Base-by-base conservation (phyloP, 2,329 filamentous ascomycete species). In the Endocalyx cinctus region DNA sequence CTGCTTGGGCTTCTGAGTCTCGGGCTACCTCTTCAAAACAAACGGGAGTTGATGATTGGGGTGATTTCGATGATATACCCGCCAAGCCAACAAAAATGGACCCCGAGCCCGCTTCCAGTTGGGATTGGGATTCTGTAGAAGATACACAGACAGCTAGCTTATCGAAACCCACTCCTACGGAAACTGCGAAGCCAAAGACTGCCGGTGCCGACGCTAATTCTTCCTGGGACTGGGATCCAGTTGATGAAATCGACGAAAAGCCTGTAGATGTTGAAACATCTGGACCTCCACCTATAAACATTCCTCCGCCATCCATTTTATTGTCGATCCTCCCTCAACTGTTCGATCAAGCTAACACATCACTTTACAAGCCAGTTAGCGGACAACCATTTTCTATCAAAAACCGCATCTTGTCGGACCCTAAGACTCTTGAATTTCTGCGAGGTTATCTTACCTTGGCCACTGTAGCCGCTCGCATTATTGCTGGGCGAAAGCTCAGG, bases 241-340 rank as follows among this genome's bases (percentile, higher is more conserved):
- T 59, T 26, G 64, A 66, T 25, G 45, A 45, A 10, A 46, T 57
- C 27, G 39, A 40, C 10, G 34, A 55, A 31, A 39, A 52, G 17
- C 33, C 42, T 22, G 25, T 32, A 20, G 35, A 41, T 27, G 31
- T 37, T 18, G 30, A 42, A 47, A 47, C 66, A 36, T 53, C 57
- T 25, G 55, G 58, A 5, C 63, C 69, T 16, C 84, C 87, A 5
- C 88, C 88, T 5, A 87, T 80, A 13, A 96, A 95, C 52, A 79
- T 96, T 6, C 90, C 90, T 8, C 90, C 90, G 5, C 90, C 90
- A 1, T 86, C 86, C 1, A 72, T 94, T 14, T 68, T 97, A 11
- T 70, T 97, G 15, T 80, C 84, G 7, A 60, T 87, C 6, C 87
- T 95, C 45, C 79, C 86, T 1, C 67, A 75, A 6, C 64, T 94